Conservation (phyloP, 805 yeast species). For the Barnettozyma vustinii region DNA sequence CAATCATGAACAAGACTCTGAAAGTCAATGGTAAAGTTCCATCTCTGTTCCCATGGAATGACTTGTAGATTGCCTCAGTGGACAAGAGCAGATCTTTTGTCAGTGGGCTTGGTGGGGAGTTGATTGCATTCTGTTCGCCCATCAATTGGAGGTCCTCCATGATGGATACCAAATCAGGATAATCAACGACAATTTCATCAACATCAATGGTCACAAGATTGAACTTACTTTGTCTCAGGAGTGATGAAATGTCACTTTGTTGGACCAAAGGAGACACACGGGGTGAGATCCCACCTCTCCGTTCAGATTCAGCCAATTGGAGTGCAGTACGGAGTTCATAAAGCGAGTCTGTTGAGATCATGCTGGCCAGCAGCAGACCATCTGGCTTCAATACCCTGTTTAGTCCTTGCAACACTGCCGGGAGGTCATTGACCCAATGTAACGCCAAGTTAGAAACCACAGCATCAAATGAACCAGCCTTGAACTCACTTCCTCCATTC, state of each 20-base stretch:
- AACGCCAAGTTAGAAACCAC: conserved; percentile 66
- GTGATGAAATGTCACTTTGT: conserved; percentile 66
- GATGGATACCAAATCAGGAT: conserved; percentile 63
- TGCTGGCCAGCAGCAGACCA: conserved; percentile 74
- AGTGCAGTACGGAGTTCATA: conserved; percentile 75
- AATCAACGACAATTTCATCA: conserved; percentile 75
- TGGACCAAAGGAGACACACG: conserved; percentile 78
- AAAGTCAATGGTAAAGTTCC: conserved; percentile 69
- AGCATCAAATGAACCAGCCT: conserved; percentile 50
- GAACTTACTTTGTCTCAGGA: conserved; percentile 72
- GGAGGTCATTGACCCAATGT: conserved; percentile 89
- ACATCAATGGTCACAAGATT: conserved; percentile 78
- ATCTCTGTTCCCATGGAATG: conserved; percentile 63
- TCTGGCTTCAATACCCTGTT: conserved; percentile 64
- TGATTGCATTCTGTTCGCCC: conserved; percentile 79
- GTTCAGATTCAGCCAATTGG: conserved; percentile 78
- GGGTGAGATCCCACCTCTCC: conserved; percentile 76
- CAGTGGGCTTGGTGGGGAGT: conserved; percentile 30
- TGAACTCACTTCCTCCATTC: conserved; percentile 37
- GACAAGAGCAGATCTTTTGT: conserved; percentile 66
- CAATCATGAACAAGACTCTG: conserved; percentile 76
- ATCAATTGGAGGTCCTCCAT: conserved; percentile 68
- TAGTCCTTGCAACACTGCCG: conserved; percentile 51
- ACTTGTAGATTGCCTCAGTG: conserved; percentile 66
- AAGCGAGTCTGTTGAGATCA: conserved; percentile 82